Base-by-base conservation (phyloP, 331 rosid species). In the Quercus tomentella region DNA sequence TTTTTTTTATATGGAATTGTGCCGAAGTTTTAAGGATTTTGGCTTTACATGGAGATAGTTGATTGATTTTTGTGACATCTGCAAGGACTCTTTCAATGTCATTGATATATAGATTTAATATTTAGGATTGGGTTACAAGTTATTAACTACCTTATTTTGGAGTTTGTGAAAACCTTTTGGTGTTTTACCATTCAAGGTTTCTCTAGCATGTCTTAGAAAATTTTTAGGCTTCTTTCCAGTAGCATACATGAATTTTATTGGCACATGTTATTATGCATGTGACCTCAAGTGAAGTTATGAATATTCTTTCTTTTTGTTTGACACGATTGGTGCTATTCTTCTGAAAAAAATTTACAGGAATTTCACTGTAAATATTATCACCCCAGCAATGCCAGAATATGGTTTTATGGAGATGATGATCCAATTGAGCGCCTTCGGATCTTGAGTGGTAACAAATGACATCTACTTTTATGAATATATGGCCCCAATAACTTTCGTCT, bases 331-430 rank as follows among this genome's bases (percentile, higher is more conserved):
- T 37, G 37, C 45, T 58, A 72, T 83, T 70, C 62, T 55, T 69
- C 73, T 78, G 55, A 82, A 68, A 80, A 80, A 73, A 41, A 71
- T n/a, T 56, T 80, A 56, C 93, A 93, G 98, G 99, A 96, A 85
- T 96, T 96, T 88, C 98, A 96, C 75, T 22, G 91, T 74, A 93
- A 93, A 79, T 96, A 90, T 84, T 96, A 96, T 76, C 99, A 96
- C 82, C 99, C 99, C 22, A 89, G 93, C 85, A 96, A 96, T 82
- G 89, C 99, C 20, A 84, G 97, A 49, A 91, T 96, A 75, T 96
- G 98, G 97, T 96, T 96, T 83, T 96, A 93, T 81, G 99, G 99
- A 88, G 96, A 96, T 83, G 99, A 93, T 84, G 92, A 93, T 90
- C 94, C 97, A 73, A 86, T 41, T 72, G 97, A 93, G 84, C 97